Evolutionary conservation across 345 rosid genomes (phyloP).

Genomic region (Eucalyptus decipiens): DNA sequence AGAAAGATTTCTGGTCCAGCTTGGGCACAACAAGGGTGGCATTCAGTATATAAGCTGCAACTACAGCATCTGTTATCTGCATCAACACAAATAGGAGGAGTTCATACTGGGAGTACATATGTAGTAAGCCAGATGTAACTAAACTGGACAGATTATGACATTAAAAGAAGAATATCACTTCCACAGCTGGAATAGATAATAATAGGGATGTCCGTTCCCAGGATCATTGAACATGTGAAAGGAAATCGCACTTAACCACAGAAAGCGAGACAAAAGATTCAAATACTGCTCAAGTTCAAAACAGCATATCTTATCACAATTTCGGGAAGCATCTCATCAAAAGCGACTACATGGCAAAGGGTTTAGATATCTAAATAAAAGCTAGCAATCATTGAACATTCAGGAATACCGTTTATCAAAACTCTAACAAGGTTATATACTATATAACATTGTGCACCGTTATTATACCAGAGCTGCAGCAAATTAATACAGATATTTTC

Average conservation of each 20-base stretch:
- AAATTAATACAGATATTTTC: background rate
- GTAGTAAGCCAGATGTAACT: background rate
- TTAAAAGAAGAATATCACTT: background rate
- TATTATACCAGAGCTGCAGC: background rate
- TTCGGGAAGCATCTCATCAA: background rate
- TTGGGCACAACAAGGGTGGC: constrained; percentile 87
- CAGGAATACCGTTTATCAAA: background rate
- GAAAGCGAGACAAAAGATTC: background rate
- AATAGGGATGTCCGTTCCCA: background rate
- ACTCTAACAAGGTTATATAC: background rate
- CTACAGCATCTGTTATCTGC: constrained; percentile 90
- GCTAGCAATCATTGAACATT: background rate
- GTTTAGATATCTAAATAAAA: background rate
- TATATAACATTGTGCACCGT: background rate
- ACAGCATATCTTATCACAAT: background rate
- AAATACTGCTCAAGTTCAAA: background rate
- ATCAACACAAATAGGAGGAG: background rate
- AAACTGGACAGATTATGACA: background rate
- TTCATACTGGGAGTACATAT: background rate
- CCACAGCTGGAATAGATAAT: background rate
- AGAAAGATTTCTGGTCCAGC: constrained; percentile 79
- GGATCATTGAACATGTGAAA: background rate
- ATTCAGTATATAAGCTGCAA: constrained; percentile 87
- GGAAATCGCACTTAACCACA: background rate
- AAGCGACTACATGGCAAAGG: background rate